A percentile compares a stretch with the other conserved stretches of the same genome.
Evolutionary conservation across 192 early-diverging fungal species (phyloP).

Genomic region (Phycomyces nitens): DNA sequence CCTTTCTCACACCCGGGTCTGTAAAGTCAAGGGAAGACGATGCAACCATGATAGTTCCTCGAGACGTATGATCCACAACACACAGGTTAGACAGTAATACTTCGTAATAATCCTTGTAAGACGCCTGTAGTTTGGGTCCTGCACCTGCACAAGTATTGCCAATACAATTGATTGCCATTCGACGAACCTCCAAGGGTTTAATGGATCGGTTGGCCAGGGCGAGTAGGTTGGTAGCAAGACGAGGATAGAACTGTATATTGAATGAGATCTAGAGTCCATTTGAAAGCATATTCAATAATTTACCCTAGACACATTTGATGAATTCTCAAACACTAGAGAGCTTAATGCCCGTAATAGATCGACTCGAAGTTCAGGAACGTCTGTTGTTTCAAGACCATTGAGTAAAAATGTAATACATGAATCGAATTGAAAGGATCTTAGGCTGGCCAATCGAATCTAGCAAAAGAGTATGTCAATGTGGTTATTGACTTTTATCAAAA

Average conservation of each 20-base stretch:
- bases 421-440: constrained; percentile 20
- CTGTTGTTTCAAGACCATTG: constrained; percentile 10
- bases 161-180: constrained; percentile 68
- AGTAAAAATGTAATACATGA: constrained; percentile 20
- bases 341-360: constrained; percentile 53
- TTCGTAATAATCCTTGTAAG: constrained; percentile 49
- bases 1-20: constrained; percentile 33
- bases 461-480: neutral
- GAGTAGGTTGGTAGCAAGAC: constrained; percentile 29
- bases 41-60: constrained; percentile 17
- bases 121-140: constrained; percentile 44
- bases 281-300: neutral
- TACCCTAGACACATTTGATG: constrained; percentile 38
- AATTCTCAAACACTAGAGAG: constrained; percentile 48
- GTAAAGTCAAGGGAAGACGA: constrained; percentile 18
- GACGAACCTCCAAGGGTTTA: constrained; percentile 38
- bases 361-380: constrained; percentile 26
- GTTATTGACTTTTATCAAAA: neutral
- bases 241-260: constrained; percentile 23
- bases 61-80: constrained; percentile 9
- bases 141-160: constrained; percentile 60
- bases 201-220: constrained; percentile 13
- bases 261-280: neutral
- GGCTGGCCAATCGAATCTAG: constrained; percentile 19
- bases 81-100: constrained; percentile 46